Base-by-base conservation (phyloP, 805 yeast species). In the Teunomyces kruisii region DNA sequence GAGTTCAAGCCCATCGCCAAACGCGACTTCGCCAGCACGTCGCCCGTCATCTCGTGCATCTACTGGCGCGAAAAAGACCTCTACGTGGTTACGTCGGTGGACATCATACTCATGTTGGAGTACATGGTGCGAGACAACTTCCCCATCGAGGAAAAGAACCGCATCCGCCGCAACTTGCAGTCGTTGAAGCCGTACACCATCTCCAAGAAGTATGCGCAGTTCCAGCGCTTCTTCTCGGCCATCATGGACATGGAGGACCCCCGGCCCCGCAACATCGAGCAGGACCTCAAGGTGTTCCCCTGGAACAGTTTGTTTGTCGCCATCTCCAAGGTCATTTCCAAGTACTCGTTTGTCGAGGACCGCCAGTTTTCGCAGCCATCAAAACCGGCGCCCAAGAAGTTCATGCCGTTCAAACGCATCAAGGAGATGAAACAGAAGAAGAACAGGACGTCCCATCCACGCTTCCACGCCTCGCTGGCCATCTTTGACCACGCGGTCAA, bases 261-360 rank as follows among this genome's bases (percentile, higher is more conserved):
- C 2, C 70, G 80, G 51, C 89, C 89, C 4, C 65, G 89, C 33
- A 82, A 81, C 51, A 84, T 84, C 37, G 88, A 81, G 53, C 84
- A 84, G 58, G 86, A 83, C 56, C 76, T 84, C 48, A 84, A 84
- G 56, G 87, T 84, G 3, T 79, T 84, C 54, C 67, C 69, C 19
- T 84, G 89, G 89, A 55, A 58, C 15, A 69, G 73, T 36, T 62
- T 84, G 19, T 75, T 68, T 31, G 69, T 64, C 26, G 88, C 88
- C 0, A 55, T 83, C 41, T 60, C 65, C 19, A 82, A 79, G 55
- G 84, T 84, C 10, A 69, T 81, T 28, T 67, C 81, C 28, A 84
- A 84, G 60, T 84, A 84, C 56, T 63, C 72, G 10, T 16, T 37
- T 22, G 47, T 44, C 24, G 35, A 41, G 4, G 33, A 39, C n/a